Base-by-base conservation (phyloP, 2,329 filamentous ascomycete species). In the Talaromyces sp. region DNA sequence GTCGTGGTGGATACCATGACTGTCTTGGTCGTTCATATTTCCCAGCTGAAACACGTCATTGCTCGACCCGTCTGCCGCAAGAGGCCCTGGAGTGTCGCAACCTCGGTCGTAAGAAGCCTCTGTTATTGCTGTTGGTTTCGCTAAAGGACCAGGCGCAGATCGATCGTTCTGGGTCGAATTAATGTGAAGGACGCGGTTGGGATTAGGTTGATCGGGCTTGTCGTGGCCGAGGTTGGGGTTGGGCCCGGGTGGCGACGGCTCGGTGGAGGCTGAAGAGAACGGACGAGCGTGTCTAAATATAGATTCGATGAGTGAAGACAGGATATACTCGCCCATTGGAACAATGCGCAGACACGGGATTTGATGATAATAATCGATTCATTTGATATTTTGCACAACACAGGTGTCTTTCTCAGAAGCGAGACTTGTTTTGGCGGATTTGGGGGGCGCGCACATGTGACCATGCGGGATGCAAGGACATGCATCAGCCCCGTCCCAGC, bases 291-390 rank as follows among this genome's bases (percentile, higher is more conserved):
- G 73, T 64, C 75, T 75, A 63, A 78, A 67, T 64, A 76, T 73
- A 54, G 75, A 72, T 65, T 79, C 77, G 61, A 76, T 74, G 54
- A 80, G 67, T 60, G 77, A 72, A 46, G 77, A 77, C 31, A 70
- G 71, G 56, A 79, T 70, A 55, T 76, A 75, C 66, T 73, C 72
- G 69, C 72, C 79, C 77, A 80, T 80, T 72, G 67, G 71, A 32
- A n/a, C n/a, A n/a, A 63, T 17, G 38, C 26, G 21, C 19, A 53
- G 26, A 48, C 38, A 8, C 43, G 9, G 9, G 5, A 46, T 46
- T 11, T 12, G 43, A 24, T 9, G 43, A 11, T 11, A 46, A 24
- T 46, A 46, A 11, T 46, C 5, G 7, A 24, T 19, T 21, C 11
- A 14, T 24, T 46, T 24, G 19, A 19, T 19, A 12, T 24, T 46